Conservation (phyloP, 768 basidiomycete genomes). For the Mycena rebaudengoi region DNA sequence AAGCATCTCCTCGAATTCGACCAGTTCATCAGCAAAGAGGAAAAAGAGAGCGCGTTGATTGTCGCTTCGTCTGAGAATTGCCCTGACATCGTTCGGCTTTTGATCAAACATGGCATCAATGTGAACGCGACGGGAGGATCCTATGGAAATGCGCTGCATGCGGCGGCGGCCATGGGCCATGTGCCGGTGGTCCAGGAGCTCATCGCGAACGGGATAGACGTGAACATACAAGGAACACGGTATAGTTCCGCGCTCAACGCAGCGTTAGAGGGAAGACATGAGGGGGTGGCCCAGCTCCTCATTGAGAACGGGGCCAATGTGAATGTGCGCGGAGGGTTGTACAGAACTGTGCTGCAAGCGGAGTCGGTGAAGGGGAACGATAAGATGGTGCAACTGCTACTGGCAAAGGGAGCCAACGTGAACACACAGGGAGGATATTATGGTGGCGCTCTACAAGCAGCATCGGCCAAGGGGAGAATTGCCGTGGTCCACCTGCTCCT, state of each 20-base stretch:
- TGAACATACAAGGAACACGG: background rate
- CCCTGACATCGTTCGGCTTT: background rate
- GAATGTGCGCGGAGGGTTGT: background rate
- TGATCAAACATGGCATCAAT: background rate
- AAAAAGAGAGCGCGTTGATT: background rate
- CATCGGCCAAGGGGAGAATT: background rate
- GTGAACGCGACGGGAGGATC: background rate
- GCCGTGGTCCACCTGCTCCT: background rate
- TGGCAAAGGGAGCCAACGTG: background rate
- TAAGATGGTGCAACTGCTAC: background rate
- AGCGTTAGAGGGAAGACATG: background rate
- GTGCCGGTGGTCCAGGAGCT: background rate
- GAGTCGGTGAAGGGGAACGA: background rate
- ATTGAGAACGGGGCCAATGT: background rate
- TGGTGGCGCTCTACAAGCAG: background rate
- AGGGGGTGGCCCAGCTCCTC: background rate
- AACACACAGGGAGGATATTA: background rate
- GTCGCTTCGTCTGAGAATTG: background rate
- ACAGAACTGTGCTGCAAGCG: background rate
- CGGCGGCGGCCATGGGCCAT: background rate
- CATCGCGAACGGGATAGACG: background rate
- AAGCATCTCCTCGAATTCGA: background rate
- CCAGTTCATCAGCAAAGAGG: background rate
- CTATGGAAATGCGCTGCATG: background rate
- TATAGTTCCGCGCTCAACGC: background rate